A percentile compares a stretch with the other conserved stretches of the same genome.
These are phyloP conservation scores for Mycena venus DNA, from an alignment of 768 basidiomycete species.

Conservation along the genomic window DNA sequence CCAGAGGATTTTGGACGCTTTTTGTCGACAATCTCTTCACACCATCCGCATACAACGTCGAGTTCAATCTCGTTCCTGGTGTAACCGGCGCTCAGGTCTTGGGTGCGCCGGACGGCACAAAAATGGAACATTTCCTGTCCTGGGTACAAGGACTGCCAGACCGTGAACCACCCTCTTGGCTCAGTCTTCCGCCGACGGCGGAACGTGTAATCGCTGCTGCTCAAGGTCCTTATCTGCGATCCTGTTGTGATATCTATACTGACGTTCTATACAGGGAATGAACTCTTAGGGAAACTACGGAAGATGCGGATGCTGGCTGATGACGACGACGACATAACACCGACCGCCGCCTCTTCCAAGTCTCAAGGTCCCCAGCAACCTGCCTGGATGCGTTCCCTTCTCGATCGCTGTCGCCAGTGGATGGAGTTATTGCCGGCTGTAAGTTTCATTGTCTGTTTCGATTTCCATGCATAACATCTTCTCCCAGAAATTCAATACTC, in stretches of 20 bases:
- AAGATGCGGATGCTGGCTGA: constrained; percentile 93
- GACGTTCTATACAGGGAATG: constrained; percentile 67
- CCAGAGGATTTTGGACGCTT: constrained; percentile 91
- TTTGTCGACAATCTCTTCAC: constrained; percentile 94
- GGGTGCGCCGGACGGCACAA: constrained; percentile 90
- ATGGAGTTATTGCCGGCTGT: constrained; percentile 82
- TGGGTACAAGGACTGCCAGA: constrained; percentile 95
- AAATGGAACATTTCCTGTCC: constrained; percentile 88
- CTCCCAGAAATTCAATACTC: constrained; percentile 70
- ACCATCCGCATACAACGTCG: constrained; percentile 89
- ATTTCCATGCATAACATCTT: constrained; percentile 10
- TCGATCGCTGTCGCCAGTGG: constrained; percentile 90
- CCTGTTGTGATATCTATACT: neutral
- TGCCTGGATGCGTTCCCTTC: constrained; percentile 93
- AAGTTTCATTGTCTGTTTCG: constrained; percentile 39
- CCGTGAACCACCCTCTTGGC: constrained; percentile 94
- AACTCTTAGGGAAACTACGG: constrained; percentile 86
- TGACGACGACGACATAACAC: constrained; percentile 80
- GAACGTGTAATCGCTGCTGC: constrained; percentile 92
- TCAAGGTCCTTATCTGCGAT: constrained; percentile 71
- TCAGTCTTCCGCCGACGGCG: constrained; percentile 92
- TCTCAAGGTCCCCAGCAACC: constrained; percentile 82
- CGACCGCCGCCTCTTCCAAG: constrained; percentile 69
- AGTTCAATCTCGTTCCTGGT: constrained; percentile 89
- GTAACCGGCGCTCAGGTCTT: constrained; percentile 69